These are phyloP conservation scores for Arctium lappa DNA, from an alignment of 129 eudicot species.

Conservation along the genomic window DNA sequence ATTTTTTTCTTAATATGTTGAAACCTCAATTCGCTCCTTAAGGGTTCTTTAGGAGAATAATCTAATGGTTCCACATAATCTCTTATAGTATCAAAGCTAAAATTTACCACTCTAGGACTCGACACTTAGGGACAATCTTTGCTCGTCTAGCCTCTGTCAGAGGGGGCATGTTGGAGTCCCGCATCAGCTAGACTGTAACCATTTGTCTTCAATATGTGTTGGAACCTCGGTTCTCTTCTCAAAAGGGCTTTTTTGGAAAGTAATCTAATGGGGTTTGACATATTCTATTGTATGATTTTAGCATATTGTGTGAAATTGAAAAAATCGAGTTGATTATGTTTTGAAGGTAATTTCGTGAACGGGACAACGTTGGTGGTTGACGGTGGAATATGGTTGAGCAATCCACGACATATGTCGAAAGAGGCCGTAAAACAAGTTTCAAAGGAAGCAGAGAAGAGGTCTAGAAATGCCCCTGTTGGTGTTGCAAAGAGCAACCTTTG, in stretches of 20 bases:
- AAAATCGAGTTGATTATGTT: neutral
- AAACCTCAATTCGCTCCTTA: too few species aligned
- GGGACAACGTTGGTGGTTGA: conserved; percentile 47
- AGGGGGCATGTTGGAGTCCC: neutral
- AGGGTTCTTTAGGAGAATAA: too few species aligned
- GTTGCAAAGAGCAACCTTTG: conserved; percentile 52
- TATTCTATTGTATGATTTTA: neutral
- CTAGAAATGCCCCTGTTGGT: conserved; percentile 44
- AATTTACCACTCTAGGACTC: neutral
- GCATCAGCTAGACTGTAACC: neutral
- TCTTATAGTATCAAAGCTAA: neutral
- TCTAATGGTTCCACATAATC: neutral
- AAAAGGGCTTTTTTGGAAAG: neutral
- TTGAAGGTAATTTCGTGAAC: conserved; percentile 46
- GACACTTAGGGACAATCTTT: neutral
- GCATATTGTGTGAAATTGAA: neutral
- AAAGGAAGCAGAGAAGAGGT: conserved; percentile 40
- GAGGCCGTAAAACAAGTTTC: conserved; percentile 48
- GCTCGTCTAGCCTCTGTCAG: neutral
- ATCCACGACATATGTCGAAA: conserved; percentile 38
- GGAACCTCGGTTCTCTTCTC: neutral
- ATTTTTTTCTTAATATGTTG: too few species aligned
- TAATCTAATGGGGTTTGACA: neutral
- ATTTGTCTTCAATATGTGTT: neutral
- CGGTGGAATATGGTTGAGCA: conserved; percentile 48